Evolutionary conservation across 306 rosid genomes (phyloP).

Genomic region (Corylus avellana): DNA sequence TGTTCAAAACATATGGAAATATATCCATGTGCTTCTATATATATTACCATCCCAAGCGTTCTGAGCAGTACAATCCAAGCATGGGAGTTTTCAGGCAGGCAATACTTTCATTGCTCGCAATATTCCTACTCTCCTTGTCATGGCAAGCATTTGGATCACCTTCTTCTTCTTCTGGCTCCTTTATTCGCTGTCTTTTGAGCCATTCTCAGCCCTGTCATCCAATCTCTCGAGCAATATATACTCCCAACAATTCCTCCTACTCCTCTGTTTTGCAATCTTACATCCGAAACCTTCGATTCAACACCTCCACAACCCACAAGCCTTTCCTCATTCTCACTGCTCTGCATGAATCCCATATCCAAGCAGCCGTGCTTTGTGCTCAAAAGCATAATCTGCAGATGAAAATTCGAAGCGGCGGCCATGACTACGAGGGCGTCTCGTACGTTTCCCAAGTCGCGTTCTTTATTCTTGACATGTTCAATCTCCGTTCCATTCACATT

Average conservation of each 20-base stretch:
- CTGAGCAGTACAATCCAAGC: not conserved
- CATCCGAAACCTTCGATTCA: conserved; percentile 28
- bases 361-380: conserved; percentile 26
- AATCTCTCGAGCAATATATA: conserved; percentile 23
- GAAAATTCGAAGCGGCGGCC: conserved; percentile 45
- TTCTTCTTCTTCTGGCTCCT: conserved; percentile 3
- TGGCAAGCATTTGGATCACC: conserved; percentile 22
- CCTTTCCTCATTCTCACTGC: conserved; percentile 30
- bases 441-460: conserved; percentile 29
- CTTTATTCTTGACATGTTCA: conserved; percentile 36
- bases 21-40: too few species aligned
- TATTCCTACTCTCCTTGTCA: not conserved
- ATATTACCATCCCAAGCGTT: too few species aligned
- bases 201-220: not conserved
- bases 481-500: conserved; percentile 24
- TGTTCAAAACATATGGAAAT: too few species aligned
- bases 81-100: not conserved
- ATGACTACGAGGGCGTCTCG: conserved; percentile 41
- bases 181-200: conserved; percentile 16
- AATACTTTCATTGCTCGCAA: not conserved
- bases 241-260: conserved; percentile 23
- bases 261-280: conserved; percentile 9
- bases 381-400: conserved; percentile 13
- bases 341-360: conserved; percentile 25
- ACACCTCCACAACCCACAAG: conserved; percentile 28